Evolutionary conservation across 108 stramenopile species (phyloP), one percentile per base, ranked within the genome.

Genomic region (Poteriospumella lacustris): DNA sequence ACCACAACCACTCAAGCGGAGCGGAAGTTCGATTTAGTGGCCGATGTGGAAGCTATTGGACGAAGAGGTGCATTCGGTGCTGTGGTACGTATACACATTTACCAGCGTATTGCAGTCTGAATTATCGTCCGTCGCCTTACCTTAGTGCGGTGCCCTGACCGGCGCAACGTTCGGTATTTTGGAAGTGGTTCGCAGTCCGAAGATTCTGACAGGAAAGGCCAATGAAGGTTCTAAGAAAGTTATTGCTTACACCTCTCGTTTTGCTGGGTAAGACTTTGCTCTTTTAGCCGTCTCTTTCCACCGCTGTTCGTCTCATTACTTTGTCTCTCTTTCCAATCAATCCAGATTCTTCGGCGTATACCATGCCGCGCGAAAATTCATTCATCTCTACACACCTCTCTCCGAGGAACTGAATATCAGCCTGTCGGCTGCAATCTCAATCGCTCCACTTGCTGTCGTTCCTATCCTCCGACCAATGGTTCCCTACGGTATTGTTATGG

Each of bases 31-130:
- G 60, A 64, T 64, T 24, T 31, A 5, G 36, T 31, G 12, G 36
- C 28, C 28, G 60, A 64, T 64, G 60, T 5, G 5, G 31, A 31
- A 24, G 60, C 15, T 34, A 64, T 64, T 3, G 60, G 29, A 31
- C 28, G 60, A 24, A 64, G 60, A 64, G 31, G 5, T 12, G 60
- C 29, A 12, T 64, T 64, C 36, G 60, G 60, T 64, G 60, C 36
- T 64, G 60, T 64, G 60, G 60, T 64, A 64, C 28, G 29, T 64
- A 5, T n/a, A n/a, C n/a, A n/a, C 24, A 3, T 64, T 24, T 64
- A 26, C 9, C 15, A 12, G 15, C 12, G 28, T 5, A 64, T 64
- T 64, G 3, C 3, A 34, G 31, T 64, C 15, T 64, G 31, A 34
- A 3, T 3, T 3, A 5, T 64, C 9, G 9, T 19, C 3, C 3